Evolutionary conservation across 192 early-diverging fungal genomes (phyloP).

Genomic region (Coemansia sp.): DNA sequence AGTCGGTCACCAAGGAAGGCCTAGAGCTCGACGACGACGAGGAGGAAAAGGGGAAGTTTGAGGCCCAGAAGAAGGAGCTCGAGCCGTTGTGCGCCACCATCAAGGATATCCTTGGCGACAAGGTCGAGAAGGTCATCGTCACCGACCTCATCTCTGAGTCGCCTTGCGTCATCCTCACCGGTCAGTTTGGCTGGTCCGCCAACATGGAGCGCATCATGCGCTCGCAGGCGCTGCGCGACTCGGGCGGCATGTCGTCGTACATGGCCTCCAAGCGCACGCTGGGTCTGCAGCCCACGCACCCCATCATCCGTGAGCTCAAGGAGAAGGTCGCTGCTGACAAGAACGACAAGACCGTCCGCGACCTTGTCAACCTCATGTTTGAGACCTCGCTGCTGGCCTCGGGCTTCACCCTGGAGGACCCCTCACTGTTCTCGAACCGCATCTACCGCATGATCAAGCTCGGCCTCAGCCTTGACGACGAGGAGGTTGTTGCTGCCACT

Average conservation of each 20-base stretch:
- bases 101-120: conserved; percentile 99
- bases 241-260: conserved; percentile 97
- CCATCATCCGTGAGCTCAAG: conserved; percentile 94
- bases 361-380: conserved; percentile 91
- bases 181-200: conserved; percentile 99
- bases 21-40: conserved; percentile 99
- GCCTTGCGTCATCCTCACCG: conserved; percentile 97
- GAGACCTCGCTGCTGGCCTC: conserved; percentile 94
- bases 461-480: conserved; percentile 93
- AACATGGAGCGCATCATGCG: conserved; percentile 99
- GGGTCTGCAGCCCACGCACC: conserved; percentile 95
- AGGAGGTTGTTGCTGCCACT: conserved; percentile 51
- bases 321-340: conserved; percentile 89
- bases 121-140: conserved; percentile 91
- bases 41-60: conserved; percentile 92
- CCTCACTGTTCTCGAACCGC: conserved; percentile 84
- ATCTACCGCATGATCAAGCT: conserved; percentile 99
- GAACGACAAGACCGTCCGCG: conserved; percentile 98
- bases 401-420: conserved; percentile 97
- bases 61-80: conserved; percentile 88
- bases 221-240: conserved; percentile 98
- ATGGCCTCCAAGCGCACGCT: conserved; percentile 99
- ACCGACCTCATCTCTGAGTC: conserved; percentile 97
- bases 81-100: conserved; percentile 91
- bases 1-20: conserved; percentile 98